Percentiles rank a stretch among this genome's conserved stretches.
phyloP scores from a whole-genome alignment of 148 eudicot genomes.

The Heliosperma pusillum region DNA sequence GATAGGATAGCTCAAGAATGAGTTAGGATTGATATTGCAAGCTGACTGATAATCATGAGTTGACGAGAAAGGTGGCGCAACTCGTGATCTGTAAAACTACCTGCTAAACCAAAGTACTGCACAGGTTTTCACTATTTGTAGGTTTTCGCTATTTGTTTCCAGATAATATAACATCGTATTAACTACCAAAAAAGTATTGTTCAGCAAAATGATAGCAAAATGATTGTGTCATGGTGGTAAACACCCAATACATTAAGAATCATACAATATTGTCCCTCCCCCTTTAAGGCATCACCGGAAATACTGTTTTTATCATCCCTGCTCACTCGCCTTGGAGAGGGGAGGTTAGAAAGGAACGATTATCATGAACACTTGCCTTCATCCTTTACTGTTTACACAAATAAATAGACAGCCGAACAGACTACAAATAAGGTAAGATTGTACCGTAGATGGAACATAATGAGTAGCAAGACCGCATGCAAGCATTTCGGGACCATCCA shows the following conservation, averaged over 20 bases:
- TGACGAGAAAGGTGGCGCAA: background rate
- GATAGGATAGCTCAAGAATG: background rate
- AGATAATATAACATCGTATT: background rate
- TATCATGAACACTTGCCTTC: background rate
- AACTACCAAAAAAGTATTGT: background rate
- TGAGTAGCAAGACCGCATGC: constrained; percentile 98
- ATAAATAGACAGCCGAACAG: background rate
- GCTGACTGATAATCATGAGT: background rate
- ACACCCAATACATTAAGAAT: background rate
- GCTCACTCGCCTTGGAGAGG: too few relatives aligned
- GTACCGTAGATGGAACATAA: constrained; percentile 71
- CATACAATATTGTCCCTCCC: too few relatives aligned
- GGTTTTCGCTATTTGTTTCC: background rate
- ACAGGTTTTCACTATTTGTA: too few relatives aligned
- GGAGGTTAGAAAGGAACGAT: background rate
- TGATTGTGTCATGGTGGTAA: background rate
- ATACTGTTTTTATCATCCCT: too few relatives aligned
- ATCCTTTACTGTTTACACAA: background rate
- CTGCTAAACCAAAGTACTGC: background rate
- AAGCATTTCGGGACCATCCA: constrained; percentile 99
- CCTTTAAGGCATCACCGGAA: too few relatives aligned
- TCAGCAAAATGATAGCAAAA: background rate
- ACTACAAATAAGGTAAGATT: background rate
- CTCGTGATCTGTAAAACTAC: too few relatives aligned
- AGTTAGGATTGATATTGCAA: too few relatives aligned